Evolutionary conservation across 805 yeast species (phyloP).

Genomic region (Starmerella sirachaensis): DNA sequence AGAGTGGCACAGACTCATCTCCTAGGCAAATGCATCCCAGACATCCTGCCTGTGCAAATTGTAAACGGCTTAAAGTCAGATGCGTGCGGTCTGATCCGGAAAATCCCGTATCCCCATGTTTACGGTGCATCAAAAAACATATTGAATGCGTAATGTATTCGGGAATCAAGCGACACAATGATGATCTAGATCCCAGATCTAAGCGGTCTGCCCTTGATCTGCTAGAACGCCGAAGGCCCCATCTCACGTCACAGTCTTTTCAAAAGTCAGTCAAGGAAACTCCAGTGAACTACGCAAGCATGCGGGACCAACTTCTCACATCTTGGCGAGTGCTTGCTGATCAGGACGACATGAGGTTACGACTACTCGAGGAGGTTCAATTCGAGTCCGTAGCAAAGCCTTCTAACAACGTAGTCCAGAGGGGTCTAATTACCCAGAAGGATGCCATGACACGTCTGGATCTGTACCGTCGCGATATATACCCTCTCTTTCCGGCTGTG

Average conservation of each 20-base stretch:
- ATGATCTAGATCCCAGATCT: neutral
- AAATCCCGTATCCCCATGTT: constrained; percentile 55
- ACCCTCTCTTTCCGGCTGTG: constrained; percentile 46
- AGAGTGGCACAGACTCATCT: neutral
- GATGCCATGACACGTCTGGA: constrained; percentile 49
- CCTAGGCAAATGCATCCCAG: constrained; percentile 4
- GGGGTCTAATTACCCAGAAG: constrained; percentile 44
- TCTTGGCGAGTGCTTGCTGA: constrained; percentile 22
- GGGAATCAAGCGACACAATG: constrained; percentile 1
- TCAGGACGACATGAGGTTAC: constrained; percentile 44
- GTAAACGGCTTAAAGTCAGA: constrained; percentile 73
- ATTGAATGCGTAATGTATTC: constrained; percentile 45
- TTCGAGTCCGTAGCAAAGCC: constrained; percentile 17
- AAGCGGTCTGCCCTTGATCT: no score
- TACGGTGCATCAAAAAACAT: constrained; percentile 55
- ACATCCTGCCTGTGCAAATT: constrained; percentile 32
- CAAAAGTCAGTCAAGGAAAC: no score
- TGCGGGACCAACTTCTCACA: constrained; percentile 21
- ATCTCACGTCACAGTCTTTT: no score
- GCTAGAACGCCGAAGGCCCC: no score
- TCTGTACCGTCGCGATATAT: constrained; percentile 38
- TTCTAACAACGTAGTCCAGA: constrained; percentile 34
- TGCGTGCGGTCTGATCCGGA: constrained; percentile 59
- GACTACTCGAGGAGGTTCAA: constrained; percentile 28
- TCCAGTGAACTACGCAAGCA: no score